These are phyloP conservation scores for Heliosperma pusillum DNA, from an alignment of 148 eudicot genomes.

Conservation along the genomic window DNA sequence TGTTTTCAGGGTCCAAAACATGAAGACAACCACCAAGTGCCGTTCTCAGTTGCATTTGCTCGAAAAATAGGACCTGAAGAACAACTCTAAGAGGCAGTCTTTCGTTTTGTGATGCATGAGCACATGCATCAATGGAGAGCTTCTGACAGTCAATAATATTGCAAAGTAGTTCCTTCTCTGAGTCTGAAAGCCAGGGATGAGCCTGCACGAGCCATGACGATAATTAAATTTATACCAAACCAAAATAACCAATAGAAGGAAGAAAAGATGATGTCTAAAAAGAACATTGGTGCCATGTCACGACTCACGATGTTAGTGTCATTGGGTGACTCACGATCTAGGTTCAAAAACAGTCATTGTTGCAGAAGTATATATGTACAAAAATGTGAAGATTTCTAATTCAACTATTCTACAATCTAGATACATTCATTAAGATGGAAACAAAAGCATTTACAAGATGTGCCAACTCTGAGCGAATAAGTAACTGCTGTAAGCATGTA, in stretches of 20 bases:
- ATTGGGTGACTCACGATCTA: no score
- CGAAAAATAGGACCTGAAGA: conserved; percentile 88
- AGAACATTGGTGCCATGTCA: not conserved
- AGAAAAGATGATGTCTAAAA: not conserved
- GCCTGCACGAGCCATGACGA: conserved; percentile 46
- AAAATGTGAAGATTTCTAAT: not conserved
- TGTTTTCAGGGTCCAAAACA: conserved; percentile 42
- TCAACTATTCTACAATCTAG: not conserved
- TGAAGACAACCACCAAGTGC: conserved; percentile 70
- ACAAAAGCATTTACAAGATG: not conserved
- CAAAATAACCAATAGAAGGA: not conserved
- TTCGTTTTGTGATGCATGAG: conserved; percentile 92
- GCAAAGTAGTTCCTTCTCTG: conserved; percentile 82
- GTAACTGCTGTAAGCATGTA: not conserved
- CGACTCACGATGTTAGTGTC: no score
- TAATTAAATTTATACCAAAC: not conserved
- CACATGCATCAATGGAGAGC: conserved; percentile 93
- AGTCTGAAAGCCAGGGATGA: conserved; percentile 81
- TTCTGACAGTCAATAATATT: conserved; percentile 72
- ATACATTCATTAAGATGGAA: not conserved
- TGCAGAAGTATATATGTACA: not conserved
- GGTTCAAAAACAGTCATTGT: no score
- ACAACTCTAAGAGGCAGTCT: conserved; percentile 76
- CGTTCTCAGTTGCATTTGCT: conserved; percentile 78
- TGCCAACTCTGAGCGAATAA: not conserved